Base-by-base conservation (phyloP, 2,329 filamentous ascomycete genomes). In the Botryotinia narcissicola region DNA sequence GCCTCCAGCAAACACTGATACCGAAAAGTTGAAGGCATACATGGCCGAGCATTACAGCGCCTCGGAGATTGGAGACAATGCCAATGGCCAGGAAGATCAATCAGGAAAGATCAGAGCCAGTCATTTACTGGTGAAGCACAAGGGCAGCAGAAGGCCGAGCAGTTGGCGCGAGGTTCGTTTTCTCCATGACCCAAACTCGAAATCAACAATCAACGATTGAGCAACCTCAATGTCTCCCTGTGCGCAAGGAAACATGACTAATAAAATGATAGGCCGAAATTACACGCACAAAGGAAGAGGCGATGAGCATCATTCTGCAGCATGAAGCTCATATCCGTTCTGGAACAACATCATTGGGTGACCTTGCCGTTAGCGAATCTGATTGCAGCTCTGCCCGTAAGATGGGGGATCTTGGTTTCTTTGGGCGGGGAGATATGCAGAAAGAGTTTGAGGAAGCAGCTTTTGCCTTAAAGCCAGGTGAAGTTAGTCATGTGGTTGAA, bases 381-480 rank as follows among this genome's bases (percentile, higher is more conserved):
- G 96, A 99, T 84, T 98, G 95, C 85, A 97, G 93, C 83, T 98
- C 94, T 79, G 95, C 96, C 44, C 90, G 94, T 79, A 99, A 98
- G 88, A 90, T 91, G 77, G 96, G 96, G 73, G 96, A 99, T 82
- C 85, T 99, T 85, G 96, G 96, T 32, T 97, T 95, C 83, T 99
- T 99, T 83, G 95, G 94, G 73, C 91, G 88, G 79, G 94, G 94
- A 42, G 95, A 98, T 80, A 99, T 99, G 96, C 96, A 99, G 83
- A 95, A 95, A 85, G 95, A 98, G 84, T 99, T 99, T 81, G 96
- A 99, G 84, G 94, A 98, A 73, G 95, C 95, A 7, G 92, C 96
- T 1, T 99, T 99, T 84, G 91, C 88, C n/a, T 86, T 99, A 72
- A 88, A 95, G 83, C 91, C 92, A 3, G 95, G 94, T 48, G 89